Evolutionary conservation across 345 rosid species (phyloP), one percentile per base, ranked within the genome.

Genomic region (Kandelia obovata): DNA sequence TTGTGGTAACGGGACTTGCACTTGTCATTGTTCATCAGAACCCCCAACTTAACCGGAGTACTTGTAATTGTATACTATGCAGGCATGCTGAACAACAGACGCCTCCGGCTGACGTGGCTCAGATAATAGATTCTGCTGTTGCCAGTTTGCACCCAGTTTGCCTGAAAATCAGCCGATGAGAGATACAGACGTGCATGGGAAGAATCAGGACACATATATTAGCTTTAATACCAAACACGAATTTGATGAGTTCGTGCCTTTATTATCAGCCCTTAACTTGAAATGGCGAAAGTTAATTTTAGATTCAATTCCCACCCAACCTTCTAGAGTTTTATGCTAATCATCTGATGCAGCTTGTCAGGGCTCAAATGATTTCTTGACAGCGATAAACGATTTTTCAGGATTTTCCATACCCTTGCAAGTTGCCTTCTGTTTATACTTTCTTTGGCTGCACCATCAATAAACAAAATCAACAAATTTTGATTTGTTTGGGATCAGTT

Each of bases 151-250:
- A 83, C 56, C 99, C n/a, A 73, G 83, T 73, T 87, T 91, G 64
- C 77, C 91, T 2, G 88, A 90, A 82, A 92, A 92, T 81, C 77
- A 84, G 76, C 86, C 97, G 0, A 79, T 92, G 87, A 59, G 99
- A 96, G 74, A 87, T 96, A 78, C 91, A 90, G 75, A 84, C 73
- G 78, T 89, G 94, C 69, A 90, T 90, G 97, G 97, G 97, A 67
- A 87, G 85, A 73, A 86, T 96, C 80, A 92, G 90, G 87, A 90
- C 90, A 32, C 97, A 92, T 76, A 90, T 92, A 74, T 74, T 92
- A 73, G 88, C 98, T 56, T 83, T 92, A 3, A 84, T 96, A 69
- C 98, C 97, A 28, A 5, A 69, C 77, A 0, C 67, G 65, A 69
- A 39, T n/a, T 23, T 34, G 31, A 19, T 60, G 65, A n/a, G 15